A percentile compares a stretch with the other conserved stretches of the same genome.
These are phyloP conservation scores for Diaporthe vexans DNA, from an alignment of 2,329 filamentous ascomycete genomes.

Conservation along the genomic window DNA sequence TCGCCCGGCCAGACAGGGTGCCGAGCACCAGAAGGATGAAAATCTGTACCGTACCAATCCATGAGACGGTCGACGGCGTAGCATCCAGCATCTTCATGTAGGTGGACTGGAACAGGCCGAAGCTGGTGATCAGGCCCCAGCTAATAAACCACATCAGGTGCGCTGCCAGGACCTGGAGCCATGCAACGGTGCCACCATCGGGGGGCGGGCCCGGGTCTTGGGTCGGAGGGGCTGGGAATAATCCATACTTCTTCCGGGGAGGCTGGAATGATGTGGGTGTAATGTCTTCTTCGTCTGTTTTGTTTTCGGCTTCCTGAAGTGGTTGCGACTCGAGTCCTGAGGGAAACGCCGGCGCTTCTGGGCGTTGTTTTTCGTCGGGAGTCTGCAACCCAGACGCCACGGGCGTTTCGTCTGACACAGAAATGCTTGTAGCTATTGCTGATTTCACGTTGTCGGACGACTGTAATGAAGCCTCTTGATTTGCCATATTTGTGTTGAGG, in stretches of 20 bases:
- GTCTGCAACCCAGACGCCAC: constrained; percentile 12
- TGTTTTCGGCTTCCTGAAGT: background rate
- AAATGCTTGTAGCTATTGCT: background rate
- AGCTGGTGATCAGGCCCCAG: constrained; percentile 56
- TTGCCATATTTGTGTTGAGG: background rate
- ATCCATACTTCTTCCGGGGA: background rate
- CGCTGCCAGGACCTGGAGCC: constrained; percentile 55
- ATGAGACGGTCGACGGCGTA: constrained; percentile 56
- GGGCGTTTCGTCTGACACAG: constrained; percentile 1
- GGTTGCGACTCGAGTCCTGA: background rate
- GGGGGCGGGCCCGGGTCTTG: constrained; percentile 47
- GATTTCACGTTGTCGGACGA: constrained; percentile 3
- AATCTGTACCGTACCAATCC: constrained; percentile 64
- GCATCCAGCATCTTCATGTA: constrained; percentile 53
- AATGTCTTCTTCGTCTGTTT: background rate
- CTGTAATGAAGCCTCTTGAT: background rate
- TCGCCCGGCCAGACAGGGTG: constrained; percentile 56
- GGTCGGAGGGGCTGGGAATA: constrained; percentile 42
- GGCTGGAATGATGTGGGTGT: background rate
- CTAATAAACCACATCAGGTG: constrained; percentile 56
- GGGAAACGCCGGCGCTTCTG: background rate
- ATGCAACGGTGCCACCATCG: constrained; percentile 54
- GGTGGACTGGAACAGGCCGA: constrained; percentile 56
- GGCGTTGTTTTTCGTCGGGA: constrained; percentile 5
- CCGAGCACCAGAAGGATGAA: constrained; percentile 58